Conservation (phyloP, 2,329 filamentous ascomycete genomes). For the Pseudogymnoascus sp. region DNA sequence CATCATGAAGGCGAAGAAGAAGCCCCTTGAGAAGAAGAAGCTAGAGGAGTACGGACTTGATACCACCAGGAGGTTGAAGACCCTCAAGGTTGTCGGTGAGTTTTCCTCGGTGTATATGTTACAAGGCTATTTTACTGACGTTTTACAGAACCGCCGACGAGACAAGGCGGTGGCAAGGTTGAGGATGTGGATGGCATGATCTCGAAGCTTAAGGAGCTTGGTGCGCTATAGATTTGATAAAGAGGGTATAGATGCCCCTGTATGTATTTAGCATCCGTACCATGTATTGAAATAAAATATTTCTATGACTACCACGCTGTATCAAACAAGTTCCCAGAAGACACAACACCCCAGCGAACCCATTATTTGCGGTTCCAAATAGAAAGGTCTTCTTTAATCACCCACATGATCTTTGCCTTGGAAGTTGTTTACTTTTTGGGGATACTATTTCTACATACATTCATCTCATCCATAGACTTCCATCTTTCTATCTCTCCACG, state of each 20-base stretch:
- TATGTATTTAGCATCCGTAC: constrained; percentile 2
- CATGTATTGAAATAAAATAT: constrained; percentile 6
- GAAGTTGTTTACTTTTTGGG: constrained; percentile 8
- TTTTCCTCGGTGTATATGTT: constrained; percentile 19
- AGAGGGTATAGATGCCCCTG: neutral
- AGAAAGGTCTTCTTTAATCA: neutral
- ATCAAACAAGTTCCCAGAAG: neutral
- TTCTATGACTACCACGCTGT: neutral
- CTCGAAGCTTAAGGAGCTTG: constrained; percentile 88
- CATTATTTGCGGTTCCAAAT: too few species aligned
- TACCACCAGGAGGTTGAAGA: constrained; percentile 70
- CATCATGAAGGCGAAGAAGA: constrained; percentile 99
- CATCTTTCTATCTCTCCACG: neutral
- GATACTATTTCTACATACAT: constrained; percentile 9
- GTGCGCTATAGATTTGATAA: constrained; percentile 56
- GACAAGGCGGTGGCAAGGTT: constrained; percentile 93
- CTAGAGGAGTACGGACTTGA: constrained; percentile 75
- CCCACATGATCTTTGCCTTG: neutral
- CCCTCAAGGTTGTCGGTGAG: constrained; percentile 77
- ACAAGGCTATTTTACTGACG: constrained; percentile 12
- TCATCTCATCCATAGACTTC: constrained; percentile 7
- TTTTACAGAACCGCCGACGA: constrained; percentile 66
- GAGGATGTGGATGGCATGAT: constrained; percentile 96
- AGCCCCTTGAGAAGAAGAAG: constrained; percentile 89
- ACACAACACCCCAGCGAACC: neutral